Evolutionary conservation across 179 eudicot genomes (phyloP).

Genomic region (Heliamphora pulchella): DNA sequence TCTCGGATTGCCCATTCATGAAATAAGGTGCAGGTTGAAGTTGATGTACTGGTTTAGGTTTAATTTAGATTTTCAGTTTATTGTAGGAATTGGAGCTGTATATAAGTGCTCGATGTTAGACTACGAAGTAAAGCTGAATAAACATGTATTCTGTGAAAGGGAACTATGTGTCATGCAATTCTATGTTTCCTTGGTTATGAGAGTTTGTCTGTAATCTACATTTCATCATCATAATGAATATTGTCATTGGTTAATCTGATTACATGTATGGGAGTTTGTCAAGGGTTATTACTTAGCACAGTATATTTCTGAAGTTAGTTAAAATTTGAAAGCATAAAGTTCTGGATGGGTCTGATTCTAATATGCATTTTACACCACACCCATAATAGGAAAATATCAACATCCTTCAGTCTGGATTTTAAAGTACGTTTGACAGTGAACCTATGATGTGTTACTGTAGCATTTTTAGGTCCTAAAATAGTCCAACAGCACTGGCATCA

Average conservation of each 20-base stretch:
- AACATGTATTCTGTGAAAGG: background rate
- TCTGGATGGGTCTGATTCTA: background rate
- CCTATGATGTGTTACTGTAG: background rate
- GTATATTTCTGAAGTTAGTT: background rate
- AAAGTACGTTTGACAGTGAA: background rate
- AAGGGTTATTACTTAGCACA: background rate
- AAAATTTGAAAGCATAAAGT: background rate
- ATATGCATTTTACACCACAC: background rate
- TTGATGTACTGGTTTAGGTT: background rate
- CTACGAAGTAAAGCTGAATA: background rate
- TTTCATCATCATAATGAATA: background rate
- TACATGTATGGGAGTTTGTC: constrained; percentile 3
- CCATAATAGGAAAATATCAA: background rate
- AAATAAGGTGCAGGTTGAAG: background rate
- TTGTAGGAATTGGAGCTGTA: background rate
- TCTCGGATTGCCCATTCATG: too few relatives aligned
- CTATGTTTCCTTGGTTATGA: background rate
- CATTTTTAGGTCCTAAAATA: background rate
- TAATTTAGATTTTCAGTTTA: background rate
- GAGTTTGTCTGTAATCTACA: background rate
- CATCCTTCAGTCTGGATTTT: background rate
- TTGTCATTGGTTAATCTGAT: background rate
- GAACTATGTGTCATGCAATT: background rate
- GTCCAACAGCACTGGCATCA: background rate
- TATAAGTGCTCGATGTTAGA: background rate